Base-by-base conservation (phyloP, 75 land plant genomes). In the Pseudotsuga menziesii region DNA sequence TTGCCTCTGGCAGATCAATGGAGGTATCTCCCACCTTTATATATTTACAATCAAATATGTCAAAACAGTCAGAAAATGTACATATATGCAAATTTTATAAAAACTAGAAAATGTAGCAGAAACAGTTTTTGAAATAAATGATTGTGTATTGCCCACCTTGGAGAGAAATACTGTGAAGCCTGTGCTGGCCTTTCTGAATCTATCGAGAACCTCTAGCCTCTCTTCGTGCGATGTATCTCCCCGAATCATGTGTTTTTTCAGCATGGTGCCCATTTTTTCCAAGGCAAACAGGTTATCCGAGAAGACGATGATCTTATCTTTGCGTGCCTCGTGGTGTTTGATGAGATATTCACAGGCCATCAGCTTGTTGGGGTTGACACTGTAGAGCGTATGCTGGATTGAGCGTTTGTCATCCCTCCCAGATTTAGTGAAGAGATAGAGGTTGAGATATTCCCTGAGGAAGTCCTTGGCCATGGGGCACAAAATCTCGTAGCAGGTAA, bases 401-500 rank as follows among this genome's bases (percentile, higher is more conserved):
- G 4, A 1, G 3, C 36, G 36, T 4, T 78, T 78, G 13, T 44
- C 71, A 20, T 78, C 55, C 54, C 11, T 48, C 12, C 12, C 54
- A 48, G 2, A 48, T 48, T 12, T 11, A 48, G 12, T 9, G 54
- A 48, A 48, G 54, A 48, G 54, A 48, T 9, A 48, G 54, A 48
- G 54, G 2, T 77, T 58, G 14, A 79, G 17, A 44, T 79, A 79
- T 35, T 77, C 80, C 23, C 79, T 56, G 15, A 76, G 56, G 77
- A 79, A 79, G 4, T 79, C 80, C n/a, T 79, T 79, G 13, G 80
- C 9, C 80, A 79, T 79, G 5, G 80, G 80, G 52, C 80, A 79
- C 25, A 52, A 35, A 20, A 79, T 75, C 35, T 79, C 80, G 39
- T 26, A 78, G 44, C 80, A 79, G n/a, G 56, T 19, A 2, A 79